Conservation (phyloP, 768 basidiomycete species). For the Termitomyces sp. region DNA sequence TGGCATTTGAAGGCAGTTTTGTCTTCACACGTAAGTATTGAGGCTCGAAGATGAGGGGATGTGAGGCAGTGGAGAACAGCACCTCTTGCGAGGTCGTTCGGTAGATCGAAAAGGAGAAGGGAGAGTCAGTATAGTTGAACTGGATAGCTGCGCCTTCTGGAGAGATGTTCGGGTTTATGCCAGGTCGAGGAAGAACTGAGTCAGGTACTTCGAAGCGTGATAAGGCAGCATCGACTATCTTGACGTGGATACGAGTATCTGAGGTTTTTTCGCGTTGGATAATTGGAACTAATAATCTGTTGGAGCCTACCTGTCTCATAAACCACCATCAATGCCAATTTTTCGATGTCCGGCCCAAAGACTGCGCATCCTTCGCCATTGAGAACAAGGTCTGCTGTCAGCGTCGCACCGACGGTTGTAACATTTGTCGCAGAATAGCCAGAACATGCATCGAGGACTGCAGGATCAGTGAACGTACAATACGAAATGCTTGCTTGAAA, state of each 20-base stretch:
- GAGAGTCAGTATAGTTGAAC: conserved; percentile 54
- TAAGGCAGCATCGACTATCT: conserved; percentile 47
- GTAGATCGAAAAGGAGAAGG: conserved; percentile 57
- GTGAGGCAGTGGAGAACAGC: conserved; percentile 54
- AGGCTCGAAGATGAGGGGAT: conserved; percentile 68
- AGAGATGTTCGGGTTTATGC: conserved; percentile 19
- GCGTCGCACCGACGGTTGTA: conserved; percentile 25
- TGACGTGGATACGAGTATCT: conserved; percentile 59
- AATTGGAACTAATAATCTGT: neutral
- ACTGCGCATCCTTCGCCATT: conserved; percentile 51
- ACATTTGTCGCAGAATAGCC: conserved; percentile 53
- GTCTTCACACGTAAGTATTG: conserved; percentile 76
- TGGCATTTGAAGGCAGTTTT: conserved; percentile 48
- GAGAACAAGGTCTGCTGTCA: conserved; percentile 50
- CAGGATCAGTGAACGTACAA: conserved; percentile 24
- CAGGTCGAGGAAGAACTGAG: conserved; percentile 53
- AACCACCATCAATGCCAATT: conserved; percentile 43
- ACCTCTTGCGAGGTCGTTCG: conserved; percentile 45
- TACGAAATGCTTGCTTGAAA: neutral
- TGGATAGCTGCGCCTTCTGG: conserved; percentile 36
- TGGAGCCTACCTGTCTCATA: conserved; percentile 50
- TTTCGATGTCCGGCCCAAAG: conserved; percentile 49
- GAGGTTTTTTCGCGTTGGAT: neutral
- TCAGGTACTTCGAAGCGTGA: conserved; percentile 62
- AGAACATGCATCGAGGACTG: conserved; percentile 49